phyloP scores from a whole-genome alignment of 768 basidiomycete species.

The Russula lepida region DNA sequence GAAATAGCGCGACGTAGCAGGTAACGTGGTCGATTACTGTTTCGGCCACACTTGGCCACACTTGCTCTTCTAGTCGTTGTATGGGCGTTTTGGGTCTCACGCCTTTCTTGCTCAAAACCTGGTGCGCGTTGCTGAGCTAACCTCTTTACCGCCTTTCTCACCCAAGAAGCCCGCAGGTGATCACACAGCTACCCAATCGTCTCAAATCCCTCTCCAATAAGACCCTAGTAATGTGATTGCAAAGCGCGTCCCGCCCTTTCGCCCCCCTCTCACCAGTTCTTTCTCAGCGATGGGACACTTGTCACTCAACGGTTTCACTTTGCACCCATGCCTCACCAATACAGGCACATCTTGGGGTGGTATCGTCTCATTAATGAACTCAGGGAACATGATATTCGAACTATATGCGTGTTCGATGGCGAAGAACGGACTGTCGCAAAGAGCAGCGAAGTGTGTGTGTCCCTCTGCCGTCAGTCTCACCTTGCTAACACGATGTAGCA shows the following conservation, averaged over 20 bases:
- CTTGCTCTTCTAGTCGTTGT: not conserved
- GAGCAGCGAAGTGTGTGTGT: constrained; percentile 49
- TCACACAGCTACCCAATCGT: constrained; percentile 55
- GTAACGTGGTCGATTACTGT: constrained; percentile 13
- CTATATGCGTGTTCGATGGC: constrained; percentile 79
- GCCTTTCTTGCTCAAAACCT: constrained; percentile 61
- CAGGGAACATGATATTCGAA: constrained; percentile 43
- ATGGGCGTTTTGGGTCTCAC: constrained; percentile 71
- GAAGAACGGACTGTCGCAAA: constrained; percentile 59
- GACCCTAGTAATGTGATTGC: constrained; percentile 62
- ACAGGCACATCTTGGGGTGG: constrained; percentile 75
- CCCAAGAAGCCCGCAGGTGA: constrained; percentile 48
- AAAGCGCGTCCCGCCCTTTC: constrained; percentile 3
- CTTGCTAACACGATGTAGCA: constrained; percentile 33
- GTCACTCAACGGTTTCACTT: constrained; percentile 79
- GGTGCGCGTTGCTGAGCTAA: constrained; percentile 31
- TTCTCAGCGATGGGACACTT: constrained; percentile 70
- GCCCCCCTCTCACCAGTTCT: constrained; percentile 1
- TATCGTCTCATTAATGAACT: constrained; percentile 60
- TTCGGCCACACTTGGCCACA: not conserved
- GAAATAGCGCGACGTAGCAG: not conserved
- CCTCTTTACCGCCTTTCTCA: not conserved
- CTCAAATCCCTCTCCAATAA: constrained; percentile 54
- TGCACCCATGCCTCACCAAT: constrained; percentile 49
- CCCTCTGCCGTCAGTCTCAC: not conserved